phyloP scores from a whole-genome alignment of 257 asterid species.

The Coffea canephora region DNA sequence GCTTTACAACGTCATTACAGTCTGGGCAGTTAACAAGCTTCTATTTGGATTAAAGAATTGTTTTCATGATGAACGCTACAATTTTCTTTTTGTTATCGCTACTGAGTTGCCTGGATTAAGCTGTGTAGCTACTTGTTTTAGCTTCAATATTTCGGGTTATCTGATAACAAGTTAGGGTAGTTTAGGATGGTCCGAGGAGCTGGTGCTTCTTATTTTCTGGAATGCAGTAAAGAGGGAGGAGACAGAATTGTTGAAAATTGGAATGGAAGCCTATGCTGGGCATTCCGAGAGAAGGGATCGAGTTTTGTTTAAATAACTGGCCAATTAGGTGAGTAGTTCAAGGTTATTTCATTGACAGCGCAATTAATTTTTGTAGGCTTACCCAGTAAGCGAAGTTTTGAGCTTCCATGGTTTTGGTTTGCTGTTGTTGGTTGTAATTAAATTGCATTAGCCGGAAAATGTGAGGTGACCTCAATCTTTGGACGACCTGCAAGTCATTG shows the following conservation, averaged over 20 bases:
- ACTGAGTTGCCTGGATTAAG: background rate
- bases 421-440: background rate
- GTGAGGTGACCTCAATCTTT: background rate
- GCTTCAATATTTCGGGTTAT: background rate
- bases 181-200: background rate
- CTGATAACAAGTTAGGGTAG: background rate
- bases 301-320: background rate
- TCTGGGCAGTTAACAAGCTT: background rate
- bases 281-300: background rate
- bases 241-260: background rate
- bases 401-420: background rate
- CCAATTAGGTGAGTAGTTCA: background rate
- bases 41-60: background rate
- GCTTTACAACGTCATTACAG: background rate
- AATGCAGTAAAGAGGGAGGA: background rate
- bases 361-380: background rate
- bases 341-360: background rate
- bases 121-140: background rate
- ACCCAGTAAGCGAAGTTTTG: background rate
- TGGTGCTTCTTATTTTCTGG: background rate
- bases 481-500: background rate
- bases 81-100: background rate
- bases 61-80: background rate
- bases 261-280: background rate
- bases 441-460: background rate